These are phyloP conservation scores for Isabelozyma heimii DNA, from an alignment of 805 yeast species.

Conservation along the genomic window DNA sequence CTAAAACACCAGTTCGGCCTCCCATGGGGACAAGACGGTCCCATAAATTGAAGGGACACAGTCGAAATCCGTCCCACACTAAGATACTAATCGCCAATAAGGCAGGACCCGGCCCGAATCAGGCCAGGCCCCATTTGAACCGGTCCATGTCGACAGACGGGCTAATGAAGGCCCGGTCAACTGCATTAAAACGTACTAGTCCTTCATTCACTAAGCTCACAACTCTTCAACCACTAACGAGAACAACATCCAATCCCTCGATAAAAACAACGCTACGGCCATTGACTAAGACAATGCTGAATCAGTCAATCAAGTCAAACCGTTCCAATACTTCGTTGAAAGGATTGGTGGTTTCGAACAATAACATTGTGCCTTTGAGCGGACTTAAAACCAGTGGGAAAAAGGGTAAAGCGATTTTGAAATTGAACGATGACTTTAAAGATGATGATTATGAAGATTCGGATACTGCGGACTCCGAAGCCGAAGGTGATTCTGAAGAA, in stretches of 20 bases:
- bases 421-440: constrained; percentile 32
- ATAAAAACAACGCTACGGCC: constrained; percentile 15
- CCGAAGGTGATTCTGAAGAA: neutral
- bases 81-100: constrained; percentile 13
- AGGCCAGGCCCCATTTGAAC: constrained; percentile 27
- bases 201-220: constrained; percentile 34
- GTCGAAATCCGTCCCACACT: constrained; percentile 26
- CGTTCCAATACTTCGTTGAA: constrained; percentile 34
- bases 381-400: constrained; percentile 37
- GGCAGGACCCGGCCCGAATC: constrained; percentile 3
- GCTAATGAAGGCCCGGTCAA: constrained; percentile 20
- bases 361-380: constrained; percentile 8
- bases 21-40: neutral
- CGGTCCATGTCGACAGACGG: constrained; percentile 44
- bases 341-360: constrained; percentile 15
- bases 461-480: constrained; percentile 12
- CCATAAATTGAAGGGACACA: constrained; percentile 13
- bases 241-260: constrained; percentile 28
- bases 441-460: constrained; percentile 38
- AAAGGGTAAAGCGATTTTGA: constrained; percentile 38
- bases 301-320: constrained; percentile 21
- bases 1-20: neutral
- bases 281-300: constrained; percentile 11
- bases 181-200: constrained; percentile 28
- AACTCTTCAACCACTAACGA: constrained; percentile 34